Percentiles rank a stretch among this genome's conserved stretches.
Evolutionary conservation across 2,329 filamentous ascomycete genomes (phyloP).

Genomic region (Microdochium nivale): DNA sequence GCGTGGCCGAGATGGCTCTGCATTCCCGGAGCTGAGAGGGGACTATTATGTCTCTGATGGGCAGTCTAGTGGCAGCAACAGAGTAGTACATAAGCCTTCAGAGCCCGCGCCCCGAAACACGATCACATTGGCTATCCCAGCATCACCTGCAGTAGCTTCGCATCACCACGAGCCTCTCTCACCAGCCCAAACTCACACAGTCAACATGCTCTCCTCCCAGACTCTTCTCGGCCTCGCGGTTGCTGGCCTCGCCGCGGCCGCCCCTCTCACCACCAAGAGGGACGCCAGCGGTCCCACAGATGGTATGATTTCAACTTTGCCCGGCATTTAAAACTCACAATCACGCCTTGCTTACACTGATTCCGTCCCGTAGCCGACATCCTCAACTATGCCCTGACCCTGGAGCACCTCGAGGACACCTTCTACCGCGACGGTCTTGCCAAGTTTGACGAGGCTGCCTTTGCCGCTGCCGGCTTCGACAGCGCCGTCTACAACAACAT

Average conservation of each 20-base stretch:
- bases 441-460: conserved; percentile 46
- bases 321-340: not conserved
- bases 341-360: not conserved
- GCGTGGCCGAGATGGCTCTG: too few relatives aligned
- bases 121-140: too few relatives aligned
- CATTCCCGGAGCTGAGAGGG: too few relatives aligned
- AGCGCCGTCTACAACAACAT: conserved; percentile 48
- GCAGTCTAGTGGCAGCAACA: too few relatives aligned
- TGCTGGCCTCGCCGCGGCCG: conserved; percentile 1
- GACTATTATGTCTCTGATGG: too few relatives aligned
- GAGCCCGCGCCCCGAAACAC: too few relatives aligned
- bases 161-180: too few relatives aligned
- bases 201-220: conserved; percentile 1
- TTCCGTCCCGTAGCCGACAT: conserved; percentile 15
- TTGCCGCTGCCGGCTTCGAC: conserved; percentile 40
- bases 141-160: too few relatives aligned
- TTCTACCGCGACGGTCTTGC: conserved; percentile 54
- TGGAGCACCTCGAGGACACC: conserved; percentile 49
- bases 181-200: too few relatives aligned
- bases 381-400: conserved; percentile 37
- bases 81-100: too few relatives aligned
- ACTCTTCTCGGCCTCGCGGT: not conserved
- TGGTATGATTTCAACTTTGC: not conserved
- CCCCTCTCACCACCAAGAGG: not conserved
- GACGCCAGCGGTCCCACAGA: conserved; percentile 1